These are phyloP conservation scores for Phoenix roebelenii DNA, from an alignment of 176 grass and related monocot genomes.

Conservation along the genomic window DNA sequence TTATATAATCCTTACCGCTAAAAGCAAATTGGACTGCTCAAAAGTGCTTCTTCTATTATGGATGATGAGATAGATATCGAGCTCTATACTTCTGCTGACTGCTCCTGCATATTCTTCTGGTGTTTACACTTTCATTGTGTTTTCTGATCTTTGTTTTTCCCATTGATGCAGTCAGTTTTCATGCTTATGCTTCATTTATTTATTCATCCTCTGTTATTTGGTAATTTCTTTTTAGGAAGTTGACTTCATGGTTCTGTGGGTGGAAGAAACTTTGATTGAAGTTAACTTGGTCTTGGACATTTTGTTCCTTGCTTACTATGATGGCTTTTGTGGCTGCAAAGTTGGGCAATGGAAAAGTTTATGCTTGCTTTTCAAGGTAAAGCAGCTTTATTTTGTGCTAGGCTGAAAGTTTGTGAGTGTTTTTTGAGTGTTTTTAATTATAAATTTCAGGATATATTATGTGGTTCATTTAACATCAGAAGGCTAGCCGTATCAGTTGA, in stretches of 20 bases:
- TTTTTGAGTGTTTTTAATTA: not conserved
- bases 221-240: constrained; percentile 33
- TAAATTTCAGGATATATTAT: constrained; percentile 51
- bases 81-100: no score
- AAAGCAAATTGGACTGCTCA: no score
- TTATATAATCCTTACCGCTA: no score
- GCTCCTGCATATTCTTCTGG: no score
- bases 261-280: constrained; percentile 92
- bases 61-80: no score
- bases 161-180: no score
- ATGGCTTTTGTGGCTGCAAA: constrained; percentile 63
- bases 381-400: no score
- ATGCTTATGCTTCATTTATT: no score
- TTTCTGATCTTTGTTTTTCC: not conserved
- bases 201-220: no score
- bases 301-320: constrained; percentile 78
- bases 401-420: not conserved
- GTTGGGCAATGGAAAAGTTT: constrained; percentile 59
- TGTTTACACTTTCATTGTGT: no score
- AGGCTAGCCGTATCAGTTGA: constrained; percentile 65
- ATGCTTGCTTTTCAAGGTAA: constrained; percentile 70
- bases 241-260: constrained; percentile 53
- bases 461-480: constrained; percentile 63
- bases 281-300: constrained; percentile 76
- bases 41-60: no score